These are phyloP conservation scores for Alternaria atra DNA, from an alignment of 2,329 filamentous ascomycete species.

Conservation along the genomic window DNA sequence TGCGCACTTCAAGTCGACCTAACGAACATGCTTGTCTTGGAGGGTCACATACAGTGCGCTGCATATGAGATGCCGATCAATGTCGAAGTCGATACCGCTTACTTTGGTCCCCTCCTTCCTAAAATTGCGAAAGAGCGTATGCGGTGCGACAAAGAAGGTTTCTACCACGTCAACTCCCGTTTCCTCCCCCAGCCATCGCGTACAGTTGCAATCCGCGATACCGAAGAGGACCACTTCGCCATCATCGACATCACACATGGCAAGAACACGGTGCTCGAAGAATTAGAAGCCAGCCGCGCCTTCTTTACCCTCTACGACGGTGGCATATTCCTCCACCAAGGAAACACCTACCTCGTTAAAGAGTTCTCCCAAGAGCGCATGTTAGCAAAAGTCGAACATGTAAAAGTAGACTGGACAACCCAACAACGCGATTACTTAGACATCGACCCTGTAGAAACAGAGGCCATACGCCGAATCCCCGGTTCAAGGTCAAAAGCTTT, in stretches of 20 bases:
- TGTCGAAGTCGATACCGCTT: conserved; percentile 75
- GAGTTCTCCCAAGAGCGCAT: conserved; percentile 83
- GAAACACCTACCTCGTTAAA: conserved; percentile 89
- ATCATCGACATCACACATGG: conserved; percentile 88
- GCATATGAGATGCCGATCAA: conserved; percentile 93
- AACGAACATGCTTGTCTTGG: conserved; percentile 87
- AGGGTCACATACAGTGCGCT: conserved; percentile 95
- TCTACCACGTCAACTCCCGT: conserved; percentile 87
- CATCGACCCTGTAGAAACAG: conserved; percentile 90
- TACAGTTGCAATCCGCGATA: conserved; percentile 87
- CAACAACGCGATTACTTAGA: conserved; percentile 93
- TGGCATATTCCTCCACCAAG: conserved; percentile 95
- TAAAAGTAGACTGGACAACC: conserved; percentile 95
- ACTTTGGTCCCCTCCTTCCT: conserved; percentile 79
- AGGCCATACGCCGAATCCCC: conserved; percentile 79
- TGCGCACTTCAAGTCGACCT: conserved; percentile 89
- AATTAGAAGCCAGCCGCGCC: conserved; percentile 94
- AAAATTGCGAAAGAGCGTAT: conserved; percentile 79
- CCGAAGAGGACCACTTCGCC: conserved; percentile 90
- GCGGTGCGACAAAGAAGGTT: conserved; percentile 76
- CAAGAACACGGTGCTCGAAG: conserved; percentile 86
- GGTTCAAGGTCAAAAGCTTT: conserved; percentile 75
- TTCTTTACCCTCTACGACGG: conserved; percentile 97
- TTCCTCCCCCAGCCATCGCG: conserved; percentile 87
- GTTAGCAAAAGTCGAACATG: conserved; percentile 86